Conservation (phyloP, 805 yeast species). For the Candida peoriensis region DNA sequence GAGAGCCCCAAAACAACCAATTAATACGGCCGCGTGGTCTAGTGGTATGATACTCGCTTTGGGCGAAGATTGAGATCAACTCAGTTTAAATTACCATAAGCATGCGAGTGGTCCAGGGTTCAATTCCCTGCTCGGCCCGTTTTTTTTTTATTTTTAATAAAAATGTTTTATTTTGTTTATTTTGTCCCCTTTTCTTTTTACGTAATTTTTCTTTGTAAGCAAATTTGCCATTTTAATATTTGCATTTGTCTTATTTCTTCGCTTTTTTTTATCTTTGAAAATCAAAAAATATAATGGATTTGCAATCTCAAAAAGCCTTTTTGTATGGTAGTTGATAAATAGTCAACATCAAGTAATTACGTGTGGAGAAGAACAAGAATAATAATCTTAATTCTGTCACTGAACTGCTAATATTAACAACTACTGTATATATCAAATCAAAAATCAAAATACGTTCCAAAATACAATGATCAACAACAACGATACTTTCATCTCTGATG, state of each 20-base stretch:
- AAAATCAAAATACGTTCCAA: not conserved
- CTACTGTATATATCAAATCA: too few species aligned
- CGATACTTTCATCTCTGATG: constrained; percentile 67
- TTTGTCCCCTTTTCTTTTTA: not conserved
- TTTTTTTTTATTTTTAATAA: constrained; percentile 1
- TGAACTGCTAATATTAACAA: too few species aligned
- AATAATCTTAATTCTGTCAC: too few species aligned
- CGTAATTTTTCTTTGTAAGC: not conserved
- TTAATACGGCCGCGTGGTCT: constrained; percentile 24
- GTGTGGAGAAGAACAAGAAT: too few species aligned
- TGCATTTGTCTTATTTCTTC: not conserved
- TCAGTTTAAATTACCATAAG: constrained; percentile 2
- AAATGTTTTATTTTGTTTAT: too few species aligned
- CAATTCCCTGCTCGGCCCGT: constrained; percentile 13
- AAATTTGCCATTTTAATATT: not conserved
- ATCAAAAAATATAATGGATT: not conserved
- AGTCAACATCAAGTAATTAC: too few species aligned
- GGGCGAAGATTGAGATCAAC: constrained; percentile 12
- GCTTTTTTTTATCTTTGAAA: not conserved
- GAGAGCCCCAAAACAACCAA: too few species aligned
- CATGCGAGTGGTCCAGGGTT: constrained; percentile 14
- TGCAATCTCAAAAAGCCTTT: not conserved
- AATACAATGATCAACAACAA: constrained; percentile 24
- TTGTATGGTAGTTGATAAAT: too few species aligned
- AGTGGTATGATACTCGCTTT: constrained; percentile 24